A percentile compares a stretch with the other conserved stretches of the same genome.
phyloP scores from a whole-genome alignment of 2,329 filamentous ascomycete genomes.

The Diaporthe sp. region DNA sequence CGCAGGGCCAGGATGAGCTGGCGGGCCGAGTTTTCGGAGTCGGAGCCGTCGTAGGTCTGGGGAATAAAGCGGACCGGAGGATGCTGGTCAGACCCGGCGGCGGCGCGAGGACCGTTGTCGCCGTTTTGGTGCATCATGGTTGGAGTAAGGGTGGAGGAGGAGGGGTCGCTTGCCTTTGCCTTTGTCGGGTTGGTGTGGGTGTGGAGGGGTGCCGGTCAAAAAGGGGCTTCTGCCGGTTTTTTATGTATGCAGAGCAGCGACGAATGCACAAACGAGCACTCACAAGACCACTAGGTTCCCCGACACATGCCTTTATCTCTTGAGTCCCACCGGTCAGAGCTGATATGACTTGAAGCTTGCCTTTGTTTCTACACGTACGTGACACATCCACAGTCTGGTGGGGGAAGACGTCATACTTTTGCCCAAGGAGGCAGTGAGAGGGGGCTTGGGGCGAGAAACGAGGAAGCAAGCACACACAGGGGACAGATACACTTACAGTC shows the following conservation, averaged over 20 bases:
- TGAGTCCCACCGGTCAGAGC: slow-evolving; percentile 27
- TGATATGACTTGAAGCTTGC: neutral
- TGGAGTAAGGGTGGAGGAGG: slow-evolving; percentile 22
- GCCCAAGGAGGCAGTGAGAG: slow-evolving; percentile 22
- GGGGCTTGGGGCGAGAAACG: neutral
- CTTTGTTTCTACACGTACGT: slow-evolving; percentile 14
- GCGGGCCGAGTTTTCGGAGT: slow-evolving; percentile 84
- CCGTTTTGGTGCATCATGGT: slow-evolving; percentile 30
- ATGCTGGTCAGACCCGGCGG: slow-evolving; percentile 54
- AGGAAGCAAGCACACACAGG: neutral
- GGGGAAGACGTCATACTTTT: slow-evolving; percentile 29
- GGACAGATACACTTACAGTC: neutral
- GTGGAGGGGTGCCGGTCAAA: slow-evolving; percentile 19
- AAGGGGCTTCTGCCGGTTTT: slow-evolving; percentile 7
- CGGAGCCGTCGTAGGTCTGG: slow-evolving; percentile 79
- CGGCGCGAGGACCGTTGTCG: slow-evolving; percentile 49
- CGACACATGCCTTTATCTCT: slow-evolving; percentile 2
- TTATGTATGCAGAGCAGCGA: neutral
- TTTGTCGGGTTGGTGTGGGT: slow-evolving; percentile 26
- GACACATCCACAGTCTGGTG: slow-evolving; percentile 26
- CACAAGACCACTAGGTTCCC: slow-evolving; percentile 14
- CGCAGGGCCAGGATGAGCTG: slow-evolving; percentile 83
- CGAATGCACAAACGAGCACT: slow-evolving; percentile 9
- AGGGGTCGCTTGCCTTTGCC: slow-evolving; percentile 36
- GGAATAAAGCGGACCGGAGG: slow-evolving; percentile 74